Conservation (phyloP, 1,284 basidiomycete genomes). For the Apiotrichum brassicae region DNA sequence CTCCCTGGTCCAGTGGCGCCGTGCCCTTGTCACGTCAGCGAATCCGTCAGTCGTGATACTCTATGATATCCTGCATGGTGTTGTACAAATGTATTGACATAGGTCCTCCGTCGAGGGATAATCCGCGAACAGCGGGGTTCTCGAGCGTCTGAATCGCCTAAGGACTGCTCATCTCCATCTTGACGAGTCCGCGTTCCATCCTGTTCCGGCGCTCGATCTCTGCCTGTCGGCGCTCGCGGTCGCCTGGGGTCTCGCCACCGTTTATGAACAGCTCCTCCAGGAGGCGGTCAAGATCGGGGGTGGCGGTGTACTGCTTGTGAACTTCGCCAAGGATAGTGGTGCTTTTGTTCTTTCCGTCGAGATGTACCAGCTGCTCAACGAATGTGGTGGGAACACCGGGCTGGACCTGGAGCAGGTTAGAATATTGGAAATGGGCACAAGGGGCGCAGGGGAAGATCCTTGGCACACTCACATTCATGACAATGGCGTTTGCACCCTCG, state of each 20-base stretch:
- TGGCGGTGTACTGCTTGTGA: slow-evolving; percentile 75
- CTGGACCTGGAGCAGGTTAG: slow-evolving; percentile 55
- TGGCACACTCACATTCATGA: slow-evolving; percentile 62
- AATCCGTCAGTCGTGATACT: too few relatives aligned
- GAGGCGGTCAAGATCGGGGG: slow-evolving; percentile 74
- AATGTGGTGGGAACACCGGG: slow-evolving; percentile 82
- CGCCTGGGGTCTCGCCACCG: slow-evolving; percentile 43
- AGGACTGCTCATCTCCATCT: slow-evolving; percentile 51
- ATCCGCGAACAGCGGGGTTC: not conserved
- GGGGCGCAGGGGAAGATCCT: not conserved
- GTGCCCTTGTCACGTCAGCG: too few relatives aligned
- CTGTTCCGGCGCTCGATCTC: slow-evolving; percentile 30
- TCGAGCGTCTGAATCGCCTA: too few relatives aligned
- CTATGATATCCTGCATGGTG: slow-evolving; percentile 1
- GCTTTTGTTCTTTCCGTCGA: slow-evolving; percentile 57
- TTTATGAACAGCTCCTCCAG: slow-evolving; percentile 59
- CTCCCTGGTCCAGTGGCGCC: too few relatives aligned
- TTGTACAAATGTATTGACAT: not conserved
- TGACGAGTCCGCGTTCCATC: slow-evolving; percentile 53
- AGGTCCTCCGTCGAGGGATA: not conserved
- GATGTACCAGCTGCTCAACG: slow-evolving; percentile 74
- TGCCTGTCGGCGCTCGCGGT: slow-evolving; percentile 39
- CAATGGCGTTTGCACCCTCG: slow-evolving; percentile 71
- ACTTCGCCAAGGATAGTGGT: slow-evolving; percentile 75
- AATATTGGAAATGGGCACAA: too few relatives aligned